A percentile compares a stretch with the other conserved stretches of the same genome.
Evolutionary conservation across 106 monocot genomes (phyloP).

Genomic region (Dendrobium chrysotoxum): DNA sequence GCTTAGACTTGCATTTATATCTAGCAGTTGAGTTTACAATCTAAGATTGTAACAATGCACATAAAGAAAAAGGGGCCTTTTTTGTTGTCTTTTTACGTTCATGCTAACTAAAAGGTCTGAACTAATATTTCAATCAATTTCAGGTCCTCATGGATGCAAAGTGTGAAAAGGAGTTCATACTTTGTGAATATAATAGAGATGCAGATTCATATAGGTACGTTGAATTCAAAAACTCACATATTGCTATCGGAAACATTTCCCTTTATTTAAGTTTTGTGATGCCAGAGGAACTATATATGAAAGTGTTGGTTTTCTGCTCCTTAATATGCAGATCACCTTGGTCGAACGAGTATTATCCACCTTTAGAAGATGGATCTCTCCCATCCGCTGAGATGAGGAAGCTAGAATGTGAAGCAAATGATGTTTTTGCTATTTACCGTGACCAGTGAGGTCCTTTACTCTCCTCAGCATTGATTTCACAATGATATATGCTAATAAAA

Average conservation of each 20-base stretch:
- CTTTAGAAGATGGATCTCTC: conserved; percentile 79
- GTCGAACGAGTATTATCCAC: conserved; percentile 84
- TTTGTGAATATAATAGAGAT: conserved; percentile 96
- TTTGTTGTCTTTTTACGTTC: not conserved
- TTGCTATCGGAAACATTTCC: not conserved
- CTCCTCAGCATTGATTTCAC: conserved; percentile 3
- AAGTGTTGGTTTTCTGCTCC: not conserved
- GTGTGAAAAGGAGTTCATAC: conserved; percentile 72
- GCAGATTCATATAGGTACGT: conserved; percentile 90
- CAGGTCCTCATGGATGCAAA: conserved; percentile 65
- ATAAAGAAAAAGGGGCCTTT: not conserved
- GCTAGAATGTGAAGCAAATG: conserved; percentile 92
- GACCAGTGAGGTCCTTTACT: conserved; percentile 87
- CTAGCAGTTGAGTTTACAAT: not conserved
- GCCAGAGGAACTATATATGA: not conserved
- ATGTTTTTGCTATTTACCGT: conserved; percentile 81
- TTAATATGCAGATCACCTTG: conserved; percentile 75
- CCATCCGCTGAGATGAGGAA: conserved; percentile 71
- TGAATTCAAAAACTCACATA: not conserved
- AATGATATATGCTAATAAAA: not conserved
- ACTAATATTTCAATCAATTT: not conserved
- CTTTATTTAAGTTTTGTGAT: not conserved
- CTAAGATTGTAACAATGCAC: not conserved
- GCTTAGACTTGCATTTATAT: not conserved
- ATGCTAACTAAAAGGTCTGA: not conserved